Percentiles rank a stretch among this genome's conserved stretches.
These are phyloP conservation scores for Fusarium tanahbumbuense DNA, from an alignment of 2,329 filamentous ascomycete species.

Conservation along the genomic window DNA sequence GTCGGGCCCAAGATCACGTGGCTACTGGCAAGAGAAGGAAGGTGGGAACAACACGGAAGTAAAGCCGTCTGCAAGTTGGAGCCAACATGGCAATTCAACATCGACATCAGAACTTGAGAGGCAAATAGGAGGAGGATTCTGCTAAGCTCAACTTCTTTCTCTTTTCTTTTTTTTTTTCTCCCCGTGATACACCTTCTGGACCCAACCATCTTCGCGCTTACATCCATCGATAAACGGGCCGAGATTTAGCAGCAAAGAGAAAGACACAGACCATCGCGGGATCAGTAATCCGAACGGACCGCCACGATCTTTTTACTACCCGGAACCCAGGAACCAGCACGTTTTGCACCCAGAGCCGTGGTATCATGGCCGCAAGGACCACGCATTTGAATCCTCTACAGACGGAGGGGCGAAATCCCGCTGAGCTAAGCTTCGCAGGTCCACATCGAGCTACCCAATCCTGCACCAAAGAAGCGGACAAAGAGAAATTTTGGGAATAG, in stretches of 20 bases:
- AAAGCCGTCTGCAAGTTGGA: background rate
- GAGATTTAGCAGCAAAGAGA: constrained; percentile 28
- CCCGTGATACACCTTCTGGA: no score
- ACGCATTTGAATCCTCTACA: constrained; percentile 3
- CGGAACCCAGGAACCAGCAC: constrained; percentile 11
- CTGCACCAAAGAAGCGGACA: background rate
- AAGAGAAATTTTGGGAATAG: constrained; percentile 14
- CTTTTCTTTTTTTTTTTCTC: background rate
- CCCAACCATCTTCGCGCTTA: background rate
- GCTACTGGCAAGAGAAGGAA: background rate
- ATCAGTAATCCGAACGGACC: constrained; percentile 12
- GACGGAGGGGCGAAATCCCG: constrained; percentile 17
- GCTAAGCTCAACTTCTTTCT: background rate
- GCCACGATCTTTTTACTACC: background rate
- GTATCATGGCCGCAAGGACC: constrained; percentile 21
- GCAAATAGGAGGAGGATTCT: background rate
- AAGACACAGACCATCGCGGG: constrained; percentile 7
- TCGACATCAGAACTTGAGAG: constrained; percentile 7
- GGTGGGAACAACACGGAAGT: background rate
- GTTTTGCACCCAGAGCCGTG: constrained; percentile 25
- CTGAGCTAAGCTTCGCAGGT: constrained; percentile 11
- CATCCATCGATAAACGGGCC: constrained; percentile 16
- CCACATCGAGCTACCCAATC: constrained; percentile 2
- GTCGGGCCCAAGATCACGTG: background rate
- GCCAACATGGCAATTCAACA: background rate